Evolutionary conservation across 495 filamentous ascomycete genomes (phyloP).

Genomic region (Tuber microsphaerosporum): DNA sequence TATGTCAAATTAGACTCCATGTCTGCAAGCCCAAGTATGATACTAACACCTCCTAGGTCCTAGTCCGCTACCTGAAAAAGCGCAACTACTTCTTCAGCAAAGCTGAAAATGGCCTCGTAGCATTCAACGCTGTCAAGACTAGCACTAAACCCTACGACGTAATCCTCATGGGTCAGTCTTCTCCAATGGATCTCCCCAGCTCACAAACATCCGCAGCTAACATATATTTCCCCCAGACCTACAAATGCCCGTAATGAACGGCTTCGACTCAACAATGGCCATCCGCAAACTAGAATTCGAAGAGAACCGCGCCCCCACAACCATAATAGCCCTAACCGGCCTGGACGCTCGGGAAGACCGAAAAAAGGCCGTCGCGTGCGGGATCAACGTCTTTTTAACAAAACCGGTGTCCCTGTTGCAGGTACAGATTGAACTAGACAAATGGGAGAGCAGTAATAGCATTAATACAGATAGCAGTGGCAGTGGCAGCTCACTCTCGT

Average conservation of each 20-base stretch:
- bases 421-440: neutral
- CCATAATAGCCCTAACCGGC: neutral
- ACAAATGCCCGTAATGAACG: neutral
- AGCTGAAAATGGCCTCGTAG: neutral
- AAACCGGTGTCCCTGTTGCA: neutral
- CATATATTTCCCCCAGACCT: neutral
- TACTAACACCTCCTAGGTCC: neutral
- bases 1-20: neutral
- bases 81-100: neutral
- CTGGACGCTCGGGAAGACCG: neutral
- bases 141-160: neutral
- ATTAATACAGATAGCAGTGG: neutral
- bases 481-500: neutral
- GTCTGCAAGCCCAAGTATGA: neutral
- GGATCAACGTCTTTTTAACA: neutral
- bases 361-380: neutral
- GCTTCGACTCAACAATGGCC: neutral
- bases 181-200: neutral
- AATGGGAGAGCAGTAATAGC: neutral
- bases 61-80: neutral
- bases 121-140: neutral
- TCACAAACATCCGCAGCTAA: neutral
- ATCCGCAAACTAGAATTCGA: constrained; percentile 1
- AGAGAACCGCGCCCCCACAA: neutral
- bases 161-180: neutral